Evolutionary conservation across 2,329 filamentous ascomycete genomes (phyloP), one percentile per base, ranked within the genome.

Genomic region (Diaporthe caulivora): DNA sequence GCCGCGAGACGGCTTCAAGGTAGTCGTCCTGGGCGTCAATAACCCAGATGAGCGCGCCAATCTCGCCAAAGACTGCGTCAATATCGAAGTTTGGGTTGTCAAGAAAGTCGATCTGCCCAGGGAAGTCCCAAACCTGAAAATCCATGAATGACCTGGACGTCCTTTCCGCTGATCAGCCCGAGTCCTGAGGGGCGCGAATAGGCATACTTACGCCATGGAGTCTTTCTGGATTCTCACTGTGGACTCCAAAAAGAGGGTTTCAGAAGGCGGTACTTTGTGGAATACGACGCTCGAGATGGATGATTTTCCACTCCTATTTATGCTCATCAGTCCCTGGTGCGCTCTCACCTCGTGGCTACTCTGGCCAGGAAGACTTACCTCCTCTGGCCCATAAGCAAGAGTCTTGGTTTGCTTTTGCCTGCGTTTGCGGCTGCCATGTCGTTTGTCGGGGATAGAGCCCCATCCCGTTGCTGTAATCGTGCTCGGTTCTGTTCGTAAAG

Each of bases 221-320:
- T 98, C 95, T 81, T 97, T 98, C 80, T 98, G 95, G 76, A 98
- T 97, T 42, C 94, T 90, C 13, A 95, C 95, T 5, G 97, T 99
- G 0, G 97, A 97, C 82, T 98, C 97, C 24, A 99, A 89, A 79
- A 98, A 99, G 21, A 99, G 86, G 0, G 97, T 98, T 85, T 99
- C 97, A 78, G 94, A 97, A 2, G 97, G 95, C 3, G 96, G 95
- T 80, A 98, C 92, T 82, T 99, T 99, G 84, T 98, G 95, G 80
- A 99, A 98, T n/a, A 99, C 96, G 62, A 99, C 97, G 80, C 95
- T 98, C 34, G 95, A 97, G 81, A 99, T 98, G 8, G 97, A 99
- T 0, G 97, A 98, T 82, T 99, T 99, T 75, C 97, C 97, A 81
- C 95, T 98, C 86, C 97, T 99, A 77, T 29, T 21, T 7, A 53